phyloP scores from a whole-genome alignment of 352 stramenopile species.

The Phytophthora capsici region DNA sequence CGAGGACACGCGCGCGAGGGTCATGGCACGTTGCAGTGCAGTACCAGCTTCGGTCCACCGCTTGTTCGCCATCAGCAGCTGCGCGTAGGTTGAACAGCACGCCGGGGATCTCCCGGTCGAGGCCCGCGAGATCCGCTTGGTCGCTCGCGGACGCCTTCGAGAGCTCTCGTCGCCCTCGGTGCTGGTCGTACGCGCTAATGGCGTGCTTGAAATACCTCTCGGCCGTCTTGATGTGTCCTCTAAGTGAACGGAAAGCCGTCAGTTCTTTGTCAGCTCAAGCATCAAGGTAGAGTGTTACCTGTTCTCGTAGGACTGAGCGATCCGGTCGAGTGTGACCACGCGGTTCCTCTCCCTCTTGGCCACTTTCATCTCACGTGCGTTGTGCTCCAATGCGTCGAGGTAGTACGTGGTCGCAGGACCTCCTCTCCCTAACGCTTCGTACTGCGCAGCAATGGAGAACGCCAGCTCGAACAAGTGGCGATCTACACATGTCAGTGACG shows the following conservation, averaged over 20 bases:
- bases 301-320: constrained; percentile 83
- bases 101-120: constrained; percentile 43
- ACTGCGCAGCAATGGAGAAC: constrained; percentile 80
- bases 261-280: background rate
- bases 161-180: constrained; percentile 34
- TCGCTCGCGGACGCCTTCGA: constrained; percentile 34
- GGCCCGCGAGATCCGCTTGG: constrained; percentile 24
- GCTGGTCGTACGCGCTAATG: constrained; percentile 38
- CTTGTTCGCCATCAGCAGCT: constrained; percentile 34
- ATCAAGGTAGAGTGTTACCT: constrained; percentile 15
- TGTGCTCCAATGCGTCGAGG: constrained; percentile 64
- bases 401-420: constrained; percentile 69
- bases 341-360: constrained; percentile 47
- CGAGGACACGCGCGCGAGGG: constrained; percentile 27
- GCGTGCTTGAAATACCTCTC: constrained; percentile 47
- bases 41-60: constrained; percentile 32
- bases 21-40: constrained; percentile 33
- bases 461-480: constrained; percentile 81
- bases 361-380: constrained; percentile 36
- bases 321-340: constrained; percentile 79
- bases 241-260: background rate
- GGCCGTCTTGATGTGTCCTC: constrained; percentile 25
- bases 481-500: constrained; percentile 38
- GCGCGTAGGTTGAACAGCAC: constrained; percentile 51
- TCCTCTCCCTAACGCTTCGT: constrained; percentile 56